These are phyloP conservation scores for Ceratocystis diversiconidia DNA, from an alignment of 2,329 filamentous ascomycete species.

Conservation along the genomic window DNA sequence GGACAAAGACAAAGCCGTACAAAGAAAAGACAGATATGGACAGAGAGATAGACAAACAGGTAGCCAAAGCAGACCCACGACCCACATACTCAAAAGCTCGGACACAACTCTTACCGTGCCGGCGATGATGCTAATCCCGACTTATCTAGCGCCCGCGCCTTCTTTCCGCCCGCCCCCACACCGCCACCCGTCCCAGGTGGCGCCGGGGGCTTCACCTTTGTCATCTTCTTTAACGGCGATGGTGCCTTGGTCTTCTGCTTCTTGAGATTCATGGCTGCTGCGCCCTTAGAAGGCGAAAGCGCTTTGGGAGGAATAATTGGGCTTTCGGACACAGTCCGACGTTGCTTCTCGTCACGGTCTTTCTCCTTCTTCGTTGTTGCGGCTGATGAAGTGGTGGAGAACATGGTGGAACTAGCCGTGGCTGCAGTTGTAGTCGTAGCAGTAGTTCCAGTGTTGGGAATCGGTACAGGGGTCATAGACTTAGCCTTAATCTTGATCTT, in stretches of 20 bases:
- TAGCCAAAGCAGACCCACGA: neutral
- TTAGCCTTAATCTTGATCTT: constrained; percentile 43
- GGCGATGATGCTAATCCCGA: constrained; percentile 40
- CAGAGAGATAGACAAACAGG: neutral
- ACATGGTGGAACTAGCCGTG: neutral
- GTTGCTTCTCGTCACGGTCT: constrained; percentile 21
- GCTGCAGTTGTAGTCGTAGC: constrained; percentile 15
- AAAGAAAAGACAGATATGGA: neutral
- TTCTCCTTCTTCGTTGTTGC: constrained; percentile 34
- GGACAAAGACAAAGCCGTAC: constrained; percentile 17
- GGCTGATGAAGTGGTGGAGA: constrained; percentile 11
- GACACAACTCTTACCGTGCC: neutral
- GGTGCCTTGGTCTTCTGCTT: constrained; percentile 28
- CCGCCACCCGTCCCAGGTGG: constrained; percentile 22
- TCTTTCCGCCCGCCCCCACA: constrained; percentile 23
- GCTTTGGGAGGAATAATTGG: constrained; percentile 24
- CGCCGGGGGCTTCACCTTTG: constrained; percentile 27
- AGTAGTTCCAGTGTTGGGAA: constrained; percentile 5
- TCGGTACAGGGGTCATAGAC: constrained; percentile 20
- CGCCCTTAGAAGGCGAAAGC: constrained; percentile 22
- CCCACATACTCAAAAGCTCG: neutral
- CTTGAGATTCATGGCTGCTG: constrained; percentile 23
- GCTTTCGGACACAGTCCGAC: constrained; percentile 26
- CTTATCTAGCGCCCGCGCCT: constrained; percentile 37
- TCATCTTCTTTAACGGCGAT: constrained; percentile 21